Percentiles rank a stretch among this genome's conserved stretches.
phyloP scores from a whole-genome alignment of 768 basidiomycete species.

The Rhizopogon sp. region DNA sequence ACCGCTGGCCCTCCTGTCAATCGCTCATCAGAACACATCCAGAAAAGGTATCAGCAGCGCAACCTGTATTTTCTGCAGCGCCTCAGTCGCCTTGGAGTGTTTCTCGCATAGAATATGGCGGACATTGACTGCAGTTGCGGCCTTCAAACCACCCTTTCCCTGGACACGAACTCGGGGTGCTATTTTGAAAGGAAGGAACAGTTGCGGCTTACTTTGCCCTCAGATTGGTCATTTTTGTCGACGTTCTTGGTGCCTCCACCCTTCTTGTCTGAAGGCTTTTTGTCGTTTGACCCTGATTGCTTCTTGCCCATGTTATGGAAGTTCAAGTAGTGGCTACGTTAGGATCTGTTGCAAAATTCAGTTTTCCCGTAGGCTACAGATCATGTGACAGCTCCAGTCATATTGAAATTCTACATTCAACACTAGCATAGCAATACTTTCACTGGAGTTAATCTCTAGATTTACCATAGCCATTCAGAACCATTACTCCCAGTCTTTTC shows the following conservation, averaged over 20 bases:
- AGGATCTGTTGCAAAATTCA: too few species aligned
- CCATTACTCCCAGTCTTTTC: not conserved
- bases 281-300: not conserved
- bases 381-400: too few species aligned
- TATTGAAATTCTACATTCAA: too few species aligned
- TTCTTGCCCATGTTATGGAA: constrained; percentile 1
- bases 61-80: constrained; percentile 76
- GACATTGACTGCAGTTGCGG: constrained; percentile 80
- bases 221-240: constrained; percentile 12
- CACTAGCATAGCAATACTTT: too few species aligned
- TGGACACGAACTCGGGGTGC: constrained; percentile 11
- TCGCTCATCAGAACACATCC: not conserved
- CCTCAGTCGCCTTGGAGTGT: constrained; percentile 74
- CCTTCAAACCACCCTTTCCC: constrained; percentile 61
- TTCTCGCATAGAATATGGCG: constrained; percentile 89
- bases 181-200: not conserved
- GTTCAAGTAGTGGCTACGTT: not conserved
- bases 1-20: constrained; percentile 66
- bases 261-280: not conserved
- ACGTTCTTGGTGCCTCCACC: constrained; percentile 10
- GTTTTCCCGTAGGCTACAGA: too few species aligned
- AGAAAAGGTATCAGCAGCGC: not conserved
- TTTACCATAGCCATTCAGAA: not conserved
- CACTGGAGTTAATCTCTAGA: not conserved
- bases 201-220: constrained; percentile 10